Percentiles rank a stretch among this genome's conserved stretches.
Conservation (phyloP, 2,329 filamentous ascomycete species). For the Phyllosticta capitalensis region DNA sequence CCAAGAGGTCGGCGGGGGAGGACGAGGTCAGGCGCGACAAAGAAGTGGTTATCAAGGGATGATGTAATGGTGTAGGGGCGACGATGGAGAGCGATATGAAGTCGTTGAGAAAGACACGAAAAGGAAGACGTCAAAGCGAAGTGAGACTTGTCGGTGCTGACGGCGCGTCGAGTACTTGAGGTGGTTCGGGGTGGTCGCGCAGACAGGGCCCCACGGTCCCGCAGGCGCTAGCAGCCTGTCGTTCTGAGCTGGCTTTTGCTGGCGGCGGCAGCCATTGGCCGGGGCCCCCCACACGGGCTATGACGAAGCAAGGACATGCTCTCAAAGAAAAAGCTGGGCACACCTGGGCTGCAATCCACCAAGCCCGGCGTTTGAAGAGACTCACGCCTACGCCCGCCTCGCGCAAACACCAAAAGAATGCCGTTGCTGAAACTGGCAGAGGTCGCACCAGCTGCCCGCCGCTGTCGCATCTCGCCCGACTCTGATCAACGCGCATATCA, state of each 20-base stretch:
- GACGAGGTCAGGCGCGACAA: slow-evolving; percentile 3
- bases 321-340: too few species aligned
- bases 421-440: too few species aligned
- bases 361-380: neutral
- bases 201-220: neutral
- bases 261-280: too few species aligned
- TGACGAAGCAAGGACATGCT: neutral
- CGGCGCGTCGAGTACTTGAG: neutral
- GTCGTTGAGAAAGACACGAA: neutral
- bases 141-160: too few species aligned
- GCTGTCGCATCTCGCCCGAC: neutral
- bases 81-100: neutral
- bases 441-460: too few species aligned
- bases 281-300: neutral
- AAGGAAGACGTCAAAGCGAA: too few species aligned
- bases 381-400: too few species aligned
- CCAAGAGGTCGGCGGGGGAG: slow-evolving; percentile 8
- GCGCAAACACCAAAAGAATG: neutral
- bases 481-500: neutral
- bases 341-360: neutral
- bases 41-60: slow-evolving; percentile 2
- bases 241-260: neutral
- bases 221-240: neutral
- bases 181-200: neutral
- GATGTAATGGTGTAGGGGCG: neutral